A percentile compares a stretch with the other conserved stretches of the same genome.
phyloP scores from a whole-genome alignment of 768 basidiomycete species.

The Auricularia auricula-judae region DNA sequence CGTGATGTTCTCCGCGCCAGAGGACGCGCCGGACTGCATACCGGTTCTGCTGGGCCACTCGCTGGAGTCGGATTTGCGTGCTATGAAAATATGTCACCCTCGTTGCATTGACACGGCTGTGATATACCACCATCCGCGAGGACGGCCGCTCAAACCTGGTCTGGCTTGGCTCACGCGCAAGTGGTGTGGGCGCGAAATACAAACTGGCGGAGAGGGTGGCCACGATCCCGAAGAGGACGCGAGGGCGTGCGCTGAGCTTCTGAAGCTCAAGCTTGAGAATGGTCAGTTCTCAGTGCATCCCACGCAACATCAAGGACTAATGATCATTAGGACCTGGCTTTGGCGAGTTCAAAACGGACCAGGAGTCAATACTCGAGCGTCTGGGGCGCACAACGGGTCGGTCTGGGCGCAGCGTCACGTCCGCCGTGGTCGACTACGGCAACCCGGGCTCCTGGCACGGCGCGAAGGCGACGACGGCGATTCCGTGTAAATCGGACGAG shows the following conservation, averaged over 20 bases:
- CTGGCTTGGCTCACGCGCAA: slow-evolving; percentile 95
- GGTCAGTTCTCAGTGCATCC: slow-evolving; percentile 27
- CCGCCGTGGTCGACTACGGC: slow-evolving; percentile 77
- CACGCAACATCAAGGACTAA: not conserved
- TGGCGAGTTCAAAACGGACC: slow-evolving; percentile 78
- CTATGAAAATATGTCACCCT: slow-evolving; percentile 78
- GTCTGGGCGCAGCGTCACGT: slow-evolving; percentile 30
- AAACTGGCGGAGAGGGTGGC: slow-evolving; percentile 70
- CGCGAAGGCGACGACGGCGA: slow-evolving; percentile 63
- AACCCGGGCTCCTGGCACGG: slow-evolving; percentile 80
- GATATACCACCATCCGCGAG: slow-evolving; percentile 84
- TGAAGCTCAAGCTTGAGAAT: slow-evolving; percentile 69
- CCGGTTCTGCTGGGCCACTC: slow-evolving; percentile 91
- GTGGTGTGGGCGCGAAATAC: slow-evolving; percentile 87
- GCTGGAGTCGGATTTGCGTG: slow-evolving; percentile 85
- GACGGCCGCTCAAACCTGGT: slow-evolving; percentile 86
- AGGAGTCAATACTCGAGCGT: slow-evolving; percentile 82
- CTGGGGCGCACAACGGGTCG: slow-evolving; percentile 38
- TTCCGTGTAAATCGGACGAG: slow-evolving; percentile 66
- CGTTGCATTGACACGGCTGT: slow-evolving; percentile 87
- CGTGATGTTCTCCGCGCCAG: slow-evolving; percentile 40
- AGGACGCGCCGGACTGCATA: slow-evolving; percentile 32
- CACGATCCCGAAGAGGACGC: slow-evolving; percentile 97
- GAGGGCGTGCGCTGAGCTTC: slow-evolving; percentile 71
- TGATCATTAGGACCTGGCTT: slow-evolving; percentile 43